Conservation (phyloP, 306 rosid genomes). For the Betula pendula region DNA sequence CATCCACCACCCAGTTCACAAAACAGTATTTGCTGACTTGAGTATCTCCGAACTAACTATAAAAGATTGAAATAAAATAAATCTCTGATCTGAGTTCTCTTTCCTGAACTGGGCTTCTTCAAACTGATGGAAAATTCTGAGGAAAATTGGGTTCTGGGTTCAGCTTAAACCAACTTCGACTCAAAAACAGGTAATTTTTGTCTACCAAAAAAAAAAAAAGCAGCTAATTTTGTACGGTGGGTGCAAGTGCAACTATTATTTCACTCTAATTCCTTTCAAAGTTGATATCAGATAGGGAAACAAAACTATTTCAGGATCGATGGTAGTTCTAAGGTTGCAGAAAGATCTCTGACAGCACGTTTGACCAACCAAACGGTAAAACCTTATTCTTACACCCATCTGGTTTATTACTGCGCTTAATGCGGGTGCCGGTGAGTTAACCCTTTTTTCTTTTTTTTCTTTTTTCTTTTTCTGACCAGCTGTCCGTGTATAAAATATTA, state of each 20-base stretch:
- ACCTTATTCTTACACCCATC: neutral
- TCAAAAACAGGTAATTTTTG: no score
- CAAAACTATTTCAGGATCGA: neutral
- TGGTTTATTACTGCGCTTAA: neutral
- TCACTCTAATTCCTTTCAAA: neutral
- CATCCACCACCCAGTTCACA: neutral
- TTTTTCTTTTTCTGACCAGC: no score
- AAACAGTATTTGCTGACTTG: neutral
- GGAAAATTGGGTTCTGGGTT: slow-evolving; percentile 7
- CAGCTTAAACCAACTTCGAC: neutral
- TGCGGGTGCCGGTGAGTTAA: no score
- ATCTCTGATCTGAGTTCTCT: neutral
- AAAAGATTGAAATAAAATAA: neutral
- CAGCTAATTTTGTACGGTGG: neutral
- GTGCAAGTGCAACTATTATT: no score
- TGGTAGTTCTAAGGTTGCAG: slow-evolving; percentile 13
- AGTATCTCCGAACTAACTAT: neutral
- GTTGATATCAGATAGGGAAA: neutral
- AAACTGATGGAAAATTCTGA: neutral
- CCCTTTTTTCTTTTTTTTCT: no score
- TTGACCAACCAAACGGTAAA: slow-evolving; percentile 23
- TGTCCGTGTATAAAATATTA: no score
- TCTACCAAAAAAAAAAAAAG: no score
- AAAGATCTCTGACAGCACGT: neutral
- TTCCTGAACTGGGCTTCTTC: neutral